These are phyloP conservation scores for Emergomyces pasteurianus DNA, from an alignment of 2,329 filamentous ascomycete genomes.

Conservation along the genomic window DNA sequence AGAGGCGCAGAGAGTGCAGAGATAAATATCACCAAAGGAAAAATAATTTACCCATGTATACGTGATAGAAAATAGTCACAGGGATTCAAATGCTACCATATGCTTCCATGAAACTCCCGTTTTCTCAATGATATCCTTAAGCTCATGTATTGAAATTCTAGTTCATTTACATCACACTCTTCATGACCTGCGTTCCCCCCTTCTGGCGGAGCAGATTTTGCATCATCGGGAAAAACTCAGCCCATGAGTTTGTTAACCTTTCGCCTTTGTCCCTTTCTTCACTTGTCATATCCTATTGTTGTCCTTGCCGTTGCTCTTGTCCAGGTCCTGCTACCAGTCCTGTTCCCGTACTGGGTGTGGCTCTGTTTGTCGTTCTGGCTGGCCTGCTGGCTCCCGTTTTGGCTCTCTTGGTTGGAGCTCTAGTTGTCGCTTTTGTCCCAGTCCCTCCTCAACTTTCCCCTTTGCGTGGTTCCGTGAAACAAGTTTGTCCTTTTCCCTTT, in stretches of 20 bases:
- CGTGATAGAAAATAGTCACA: too few species aligned
- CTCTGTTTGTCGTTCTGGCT: too few species aligned
- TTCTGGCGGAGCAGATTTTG: background rate
- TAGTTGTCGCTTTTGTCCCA: background rate
- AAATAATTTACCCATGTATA: too few species aligned
- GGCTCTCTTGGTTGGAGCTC: background rate
- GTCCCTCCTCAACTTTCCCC: slow-evolving; percentile 54
- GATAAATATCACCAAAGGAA: too few species aligned
- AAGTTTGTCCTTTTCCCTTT: background rate
- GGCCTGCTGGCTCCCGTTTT: background rate
- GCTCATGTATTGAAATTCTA: background rate
- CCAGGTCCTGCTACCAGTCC: background rate
- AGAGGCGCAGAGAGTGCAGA: background rate
- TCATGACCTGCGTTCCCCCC: background rate
- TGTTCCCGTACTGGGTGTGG: background rate
- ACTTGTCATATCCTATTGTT: too few species aligned
- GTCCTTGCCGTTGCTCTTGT: background rate
- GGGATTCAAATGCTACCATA: background rate
- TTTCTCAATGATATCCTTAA: background rate
- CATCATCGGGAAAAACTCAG: background rate
- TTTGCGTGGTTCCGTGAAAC: too few species aligned
- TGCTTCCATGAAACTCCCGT: background rate
- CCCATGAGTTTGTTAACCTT: too few species aligned
- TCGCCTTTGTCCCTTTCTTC: too few species aligned
- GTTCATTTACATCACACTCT: too few species aligned